Evolutionary conservation across 495 filamentous ascomycete genomes (phyloP), one percentile per base, ranked within the genome.

Genomic region (Acidomyces sp.): DNA sequence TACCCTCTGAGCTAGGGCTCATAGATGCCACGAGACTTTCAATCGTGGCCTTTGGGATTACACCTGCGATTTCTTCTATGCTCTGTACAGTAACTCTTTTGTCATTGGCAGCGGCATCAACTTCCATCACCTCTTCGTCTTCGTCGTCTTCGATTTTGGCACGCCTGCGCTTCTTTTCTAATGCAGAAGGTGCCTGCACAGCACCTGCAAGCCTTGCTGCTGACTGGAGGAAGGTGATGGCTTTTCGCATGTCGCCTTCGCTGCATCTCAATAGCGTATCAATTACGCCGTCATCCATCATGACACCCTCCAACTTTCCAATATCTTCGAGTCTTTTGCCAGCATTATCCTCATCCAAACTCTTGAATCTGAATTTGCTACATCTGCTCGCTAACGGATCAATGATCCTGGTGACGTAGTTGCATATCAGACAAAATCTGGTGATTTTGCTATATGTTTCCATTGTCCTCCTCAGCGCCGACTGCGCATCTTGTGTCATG

Each of bases 401-500:
- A 53, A 99, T 99, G 55, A 99, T 96, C 40, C 90, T 66, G 0
- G 90, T 96, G 23, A 99, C 88, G 53, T 96, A 99, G 63, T 99
- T 99, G 63, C 90, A 99, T 28, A 96, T 86, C 10, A 99, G 67
- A 59, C 92, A 96, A 62, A 99, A 99, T 17, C 90, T 69, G 4
- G 90, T 99, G 55, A 96, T 95, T 55, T 82, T 85, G 61, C 74
- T 81, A 61, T 96, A 96, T 37, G 84, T 90, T 67, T 97, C 90
- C 90, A 97, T 97, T 5, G 90, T 96, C 27, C 90, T 73, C 41
- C 90, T 68, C 29, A 97, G 69, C 3, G 90, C 90, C 34, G 76
- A 79, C 68, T 97, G 90, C 30, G 90, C 90, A 60, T 97, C 90
- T 61, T 96, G 92, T 25, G 92, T 97, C 90, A 97, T 96, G 56